Conservation (phyloP, 306 rosid species). For the Abrus pulchellus region DNA sequence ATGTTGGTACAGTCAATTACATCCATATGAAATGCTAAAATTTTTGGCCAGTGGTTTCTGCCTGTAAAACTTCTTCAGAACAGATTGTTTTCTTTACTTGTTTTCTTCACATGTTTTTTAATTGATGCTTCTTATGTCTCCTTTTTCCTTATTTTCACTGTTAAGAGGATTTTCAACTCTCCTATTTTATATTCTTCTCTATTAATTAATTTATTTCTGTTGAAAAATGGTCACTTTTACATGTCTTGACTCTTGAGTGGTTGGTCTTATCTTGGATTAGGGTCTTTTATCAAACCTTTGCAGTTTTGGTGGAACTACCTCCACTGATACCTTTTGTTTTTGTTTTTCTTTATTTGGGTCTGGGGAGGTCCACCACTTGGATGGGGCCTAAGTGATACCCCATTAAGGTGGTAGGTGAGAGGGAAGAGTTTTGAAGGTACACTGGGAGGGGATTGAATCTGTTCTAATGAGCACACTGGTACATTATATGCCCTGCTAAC, state of each 20-base stretch:
- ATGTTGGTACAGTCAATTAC: neutral
- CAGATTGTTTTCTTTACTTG: constrained; percentile 6
- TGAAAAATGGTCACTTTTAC: constrained; percentile 11
- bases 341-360: neutral
- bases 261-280: neutral
- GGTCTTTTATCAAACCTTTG: neutral
- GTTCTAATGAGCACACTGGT: neutral
- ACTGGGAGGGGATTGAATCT: neutral
- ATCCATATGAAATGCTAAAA: neutral
- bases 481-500: neutral
- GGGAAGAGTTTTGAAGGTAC: neutral
- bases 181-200: neutral
- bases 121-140: neutral
- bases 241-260: constrained; percentile 22
- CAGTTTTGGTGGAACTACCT: constrained; percentile 4
- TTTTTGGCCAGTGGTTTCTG: constrained; percentile 25
- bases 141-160: constrained; percentile 11
- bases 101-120: neutral
- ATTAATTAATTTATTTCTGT: constrained; percentile 13
- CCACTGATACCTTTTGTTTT: neutral
- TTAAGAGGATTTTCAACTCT: constrained; percentile 8
- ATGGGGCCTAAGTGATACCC: neutral
- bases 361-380: neutral
- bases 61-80: neutral
- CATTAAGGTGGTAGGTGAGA: neutral